Base-by-base conservation (phyloP, 208 protist species). In the Crithidia acanthocephali region DNA sequence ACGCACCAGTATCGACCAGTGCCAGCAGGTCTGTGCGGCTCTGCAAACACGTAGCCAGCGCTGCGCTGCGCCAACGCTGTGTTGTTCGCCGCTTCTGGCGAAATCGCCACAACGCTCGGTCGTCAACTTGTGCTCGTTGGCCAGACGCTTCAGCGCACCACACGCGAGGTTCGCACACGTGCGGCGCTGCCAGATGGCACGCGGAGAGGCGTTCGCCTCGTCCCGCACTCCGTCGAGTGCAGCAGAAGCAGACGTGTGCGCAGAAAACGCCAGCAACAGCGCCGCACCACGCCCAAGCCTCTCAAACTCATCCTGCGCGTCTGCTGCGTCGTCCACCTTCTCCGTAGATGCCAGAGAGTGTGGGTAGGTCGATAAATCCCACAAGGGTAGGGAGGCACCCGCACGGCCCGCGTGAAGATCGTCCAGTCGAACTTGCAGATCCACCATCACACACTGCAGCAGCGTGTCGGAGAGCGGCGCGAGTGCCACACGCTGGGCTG, bases 1-100 rank as follows among this genome's bases (percentile, higher is more conserved):
- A 18, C 65, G 68, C 28, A 72, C 40, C 18, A 78, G 11, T 7
- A 60, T 56, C 1, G 72, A 72, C 72, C 72, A 78, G 35, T 68
- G 63, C 65, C 64, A 78, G 40, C 72, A 78, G 25, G 22, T 57
- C 23, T 33, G 65, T 18, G 58, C 65, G 0, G 63, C 30, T 27
- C 25, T 22, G 33, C 53, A 61, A 30, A 77, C 55, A 11, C 13
- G 18, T 1, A 2, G 16, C 55, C 57, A 51, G 28, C 42, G 23
- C 28, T 16, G 52, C 9, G 32, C 22, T 28, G 9, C 37, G 37
- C 7, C n/a, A n/a, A n/a, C n/a, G n/a, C n/a, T n/a, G n/a, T n/a
- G n/a, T n/a, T n/a, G n/a, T n/a, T n/a, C n/a, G n/a, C n/a, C n/a
- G n/a, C n/a, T n/a, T n/a, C n/a, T n/a, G n/a, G n/a, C n/a, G n/a